phyloP scores from a whole-genome alignment of 176 grass and related monocot species.

The Thinopyrum elongatum region DNA sequence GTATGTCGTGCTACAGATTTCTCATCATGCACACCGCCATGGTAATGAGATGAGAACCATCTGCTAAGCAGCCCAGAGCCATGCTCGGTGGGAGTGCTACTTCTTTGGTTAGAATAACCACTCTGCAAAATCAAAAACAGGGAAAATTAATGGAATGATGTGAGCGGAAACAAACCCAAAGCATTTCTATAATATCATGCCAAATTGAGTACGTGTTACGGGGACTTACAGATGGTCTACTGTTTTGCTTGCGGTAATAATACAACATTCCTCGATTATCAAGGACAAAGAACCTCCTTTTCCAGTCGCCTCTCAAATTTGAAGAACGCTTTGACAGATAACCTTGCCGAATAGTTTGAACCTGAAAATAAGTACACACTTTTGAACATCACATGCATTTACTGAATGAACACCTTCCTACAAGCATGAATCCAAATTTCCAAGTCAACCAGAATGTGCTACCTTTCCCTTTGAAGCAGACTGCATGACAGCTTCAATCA shows the following conservation, averaged over 20 bases:
- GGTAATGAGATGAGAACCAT: conserved; percentile 99
- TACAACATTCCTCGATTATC: conserved; percentile 98
- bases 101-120: conserved; percentile 73
- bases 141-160: not conserved
- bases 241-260: conserved; percentile 90
- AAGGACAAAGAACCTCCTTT: conserved; percentile 99
- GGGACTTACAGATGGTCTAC: conserved; percentile 79
- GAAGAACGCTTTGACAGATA: conserved; percentile 99
- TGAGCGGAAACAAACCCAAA: conserved; percentile 5
- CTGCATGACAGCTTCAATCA: conserved; percentile 96
- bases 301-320: conserved; percentile 98
- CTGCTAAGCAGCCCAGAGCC: conserved; percentile 88
- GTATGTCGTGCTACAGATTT: conserved; percentile 97
- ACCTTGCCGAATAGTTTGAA: conserved; percentile 97
- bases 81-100: conserved; percentile 67
- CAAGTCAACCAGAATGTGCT: conserved; percentile 24
- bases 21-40: conserved; percentile 91
- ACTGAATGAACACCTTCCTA: not conserved
- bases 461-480: conserved; percentile 93
- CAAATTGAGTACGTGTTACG: not conserved
- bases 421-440: conserved; percentile 7
- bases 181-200: conserved; percentile 21
- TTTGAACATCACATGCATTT: conserved; percentile 12
- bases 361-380: conserved; percentile 50
- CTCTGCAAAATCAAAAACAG: conserved; percentile 49